Evolutionary conservation across 192 early-diverging fungal genomes (phyloP), one percentile per base, ranked within the genome.

Genomic region (Backusella luteola): DNA sequence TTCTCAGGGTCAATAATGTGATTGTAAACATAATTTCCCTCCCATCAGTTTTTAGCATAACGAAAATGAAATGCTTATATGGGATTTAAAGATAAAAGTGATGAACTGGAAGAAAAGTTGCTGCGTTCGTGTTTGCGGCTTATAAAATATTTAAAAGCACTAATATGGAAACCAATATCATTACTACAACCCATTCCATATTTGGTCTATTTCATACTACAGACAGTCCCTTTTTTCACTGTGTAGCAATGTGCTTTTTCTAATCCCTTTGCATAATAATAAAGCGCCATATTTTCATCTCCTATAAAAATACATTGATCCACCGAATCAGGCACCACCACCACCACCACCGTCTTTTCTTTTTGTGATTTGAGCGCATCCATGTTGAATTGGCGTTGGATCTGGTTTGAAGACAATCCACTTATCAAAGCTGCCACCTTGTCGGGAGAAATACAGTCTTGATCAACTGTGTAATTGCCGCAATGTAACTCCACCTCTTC

Each of bases 401-500:
- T 42, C 12, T 26, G 38, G 46, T 29, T 44, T 23, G 23, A 42
- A 11, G 12, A 35, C 6, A 71, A 29, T 8, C 23, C 69, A 15
- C 34, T 8, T 44, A 32, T 71, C 19, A 82, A 44, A 36, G 56
- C 77, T 19, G 29, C 23, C 17, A 77, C 63, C 17, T 26, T 35
- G 15, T 41, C 41, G 11, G 80, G 80, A 46, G 69, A 49, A 29
- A 82, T 15, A 56, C 78, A 77, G 19, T 34, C 34, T 26, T 66
- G 73, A 32, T 74, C 71, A 14, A 76, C 80, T 49, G 81, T 82
- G 80, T 84, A 88, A 39, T 78, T 79, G 21, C 85, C 85, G 66
- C 84, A 87, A 4, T 71, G 67, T 52, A 90, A 41, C 8, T 80
- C 77, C 3, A 89, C 78, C 34, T 84, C 23, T 63, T 63, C 56